Evolutionary conservation across 2,329 filamentous ascomycete species (phyloP), one percentile per base, ranked within the genome.

Genomic region (Cladophialophora exuberans): DNA sequence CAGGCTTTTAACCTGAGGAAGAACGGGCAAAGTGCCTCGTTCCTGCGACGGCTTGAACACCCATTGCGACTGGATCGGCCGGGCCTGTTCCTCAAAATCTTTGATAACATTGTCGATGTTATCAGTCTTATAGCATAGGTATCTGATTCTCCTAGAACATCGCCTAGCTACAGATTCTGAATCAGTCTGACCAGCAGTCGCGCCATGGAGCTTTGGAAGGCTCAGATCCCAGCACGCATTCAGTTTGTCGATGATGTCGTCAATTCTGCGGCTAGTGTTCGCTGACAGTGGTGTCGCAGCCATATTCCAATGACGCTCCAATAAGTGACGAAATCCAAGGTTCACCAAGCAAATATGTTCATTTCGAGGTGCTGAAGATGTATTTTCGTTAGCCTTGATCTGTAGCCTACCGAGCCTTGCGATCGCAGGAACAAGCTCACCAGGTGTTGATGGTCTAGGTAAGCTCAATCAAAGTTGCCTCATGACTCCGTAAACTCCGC

Each of bases 201-300:
- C 33, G 9, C 61, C 60, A 48, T 59, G 56, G 9, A 59, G 52
- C 1, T 60, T 60, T 2, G 68, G 69, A 5, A 74, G 69, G 11
- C 70, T 64, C 2, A 75, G 61, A 2, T 62, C 64, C 58, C 68
- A 76, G 26, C 62, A 55, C 2, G 63, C 47, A 58, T 74, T 76
- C 33, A 76, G 61, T 3, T 47, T 25, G 23, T 69, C 57, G 42
- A 75, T 67, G 7, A 69, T 54, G 6, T 62, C 45, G 15, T 62
- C 59, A 6, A 64, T 52, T 30, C 52, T 54, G 15, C 36, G 13
- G 13, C 61, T 48, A 15, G 48, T 43, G n/a, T 61, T 44, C 10
- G n/a, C n/a, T n/a, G n/a, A n/a, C n/a, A 33, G 31, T 7, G 60
- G 62, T 9, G 60, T 64, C 11, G 41, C 33, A 11, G 46, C 22